phyloP scores from a whole-genome alignment of 2,329 filamentous ascomycete genomes.

The Parafenestella ontariensis region DNA sequence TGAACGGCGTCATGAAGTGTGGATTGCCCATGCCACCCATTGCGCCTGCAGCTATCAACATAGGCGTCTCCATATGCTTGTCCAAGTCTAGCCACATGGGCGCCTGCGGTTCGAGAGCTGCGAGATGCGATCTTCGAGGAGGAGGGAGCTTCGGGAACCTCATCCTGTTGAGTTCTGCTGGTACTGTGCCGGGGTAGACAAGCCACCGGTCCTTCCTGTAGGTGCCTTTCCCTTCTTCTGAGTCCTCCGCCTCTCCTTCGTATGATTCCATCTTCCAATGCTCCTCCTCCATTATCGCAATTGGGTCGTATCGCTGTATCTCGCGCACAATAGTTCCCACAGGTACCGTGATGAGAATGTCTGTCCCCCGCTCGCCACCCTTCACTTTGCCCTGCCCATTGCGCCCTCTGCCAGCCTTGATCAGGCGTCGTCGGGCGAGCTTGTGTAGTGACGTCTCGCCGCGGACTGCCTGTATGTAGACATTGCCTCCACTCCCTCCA shows the following conservation, averaged over 20 bases:
- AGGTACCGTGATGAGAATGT: slow-evolving; percentile 87
- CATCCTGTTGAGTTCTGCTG: slow-evolving; percentile 69
- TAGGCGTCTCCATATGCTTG: slow-evolving; percentile 78
- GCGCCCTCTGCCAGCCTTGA: slow-evolving; percentile 77
- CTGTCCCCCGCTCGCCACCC: slow-evolving; percentile 81
- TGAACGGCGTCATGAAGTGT: slow-evolving; percentile 82
- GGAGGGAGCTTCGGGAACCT: slow-evolving; percentile 65
- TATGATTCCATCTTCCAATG: slow-evolving; percentile 35
- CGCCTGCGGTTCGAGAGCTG: slow-evolving; percentile 72
- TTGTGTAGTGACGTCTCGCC: slow-evolving; percentile 95
- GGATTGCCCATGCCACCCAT: slow-evolving; percentile 92
- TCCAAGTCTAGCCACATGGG: slow-evolving; percentile 69
- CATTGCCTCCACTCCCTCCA: slow-evolving; percentile 86
- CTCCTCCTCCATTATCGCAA: slow-evolving; percentile 68
- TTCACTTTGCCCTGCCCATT: slow-evolving; percentile 77
- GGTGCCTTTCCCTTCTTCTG: slow-evolving; percentile 42
- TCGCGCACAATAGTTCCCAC: slow-evolving; percentile 92
- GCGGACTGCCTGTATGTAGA: slow-evolving; percentile 92
- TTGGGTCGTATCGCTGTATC: slow-evolving; percentile 77
- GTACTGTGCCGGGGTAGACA: slow-evolving; percentile 79
- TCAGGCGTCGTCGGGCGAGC: slow-evolving; percentile 75
- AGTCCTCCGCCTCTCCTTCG: slow-evolving; percentile 29
- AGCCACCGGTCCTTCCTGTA: slow-evolving; percentile 77
- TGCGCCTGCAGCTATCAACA: slow-evolving; percentile 85
- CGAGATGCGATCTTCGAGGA: slow-evolving; percentile 63